Conservation (phyloP, 1,284 basidiomycete genomes). For the Microbotryum silenes-acaulis region DNA sequence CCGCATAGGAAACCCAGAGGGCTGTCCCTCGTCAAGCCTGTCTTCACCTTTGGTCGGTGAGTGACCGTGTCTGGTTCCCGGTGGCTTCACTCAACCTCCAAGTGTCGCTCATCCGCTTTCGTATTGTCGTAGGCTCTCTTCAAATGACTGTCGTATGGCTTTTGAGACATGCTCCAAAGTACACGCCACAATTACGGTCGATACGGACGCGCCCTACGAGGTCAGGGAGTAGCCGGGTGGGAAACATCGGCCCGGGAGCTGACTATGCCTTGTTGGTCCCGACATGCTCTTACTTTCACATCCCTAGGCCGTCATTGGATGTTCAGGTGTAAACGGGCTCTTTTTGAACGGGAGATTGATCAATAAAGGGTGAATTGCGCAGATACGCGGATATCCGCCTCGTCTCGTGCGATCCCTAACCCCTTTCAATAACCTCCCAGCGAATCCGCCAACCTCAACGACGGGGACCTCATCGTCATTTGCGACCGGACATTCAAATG, state of each 20-base stretch:
- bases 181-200: neutral
- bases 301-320: neutral
- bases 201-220: neutral
- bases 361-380: neutral
- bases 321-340: neutral
- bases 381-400: no score
- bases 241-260: no score
- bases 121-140: neutral
- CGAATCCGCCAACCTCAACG: neutral
- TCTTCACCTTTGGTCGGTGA: no score
- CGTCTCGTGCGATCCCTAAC: no score
- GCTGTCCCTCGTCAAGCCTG: no score
- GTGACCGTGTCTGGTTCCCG: no score
- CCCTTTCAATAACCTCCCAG: no score
- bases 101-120: no score
- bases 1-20: no score
- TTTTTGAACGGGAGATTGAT: neutral
- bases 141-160: neutral
- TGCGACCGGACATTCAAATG: conserved; percentile 1
- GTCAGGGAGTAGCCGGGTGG: neutral
- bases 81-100: no score
- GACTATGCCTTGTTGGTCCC: neutral
- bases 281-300: neutral
- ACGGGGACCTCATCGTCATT: conserved; percentile 3
- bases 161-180: neutral